A percentile compares a stretch with the other conserved stretches of the same genome.
These are phyloP conservation scores for Bisporella sp. DNA, from an alignment of 2,329 filamentous ascomycete species.

Conservation along the genomic window DNA sequence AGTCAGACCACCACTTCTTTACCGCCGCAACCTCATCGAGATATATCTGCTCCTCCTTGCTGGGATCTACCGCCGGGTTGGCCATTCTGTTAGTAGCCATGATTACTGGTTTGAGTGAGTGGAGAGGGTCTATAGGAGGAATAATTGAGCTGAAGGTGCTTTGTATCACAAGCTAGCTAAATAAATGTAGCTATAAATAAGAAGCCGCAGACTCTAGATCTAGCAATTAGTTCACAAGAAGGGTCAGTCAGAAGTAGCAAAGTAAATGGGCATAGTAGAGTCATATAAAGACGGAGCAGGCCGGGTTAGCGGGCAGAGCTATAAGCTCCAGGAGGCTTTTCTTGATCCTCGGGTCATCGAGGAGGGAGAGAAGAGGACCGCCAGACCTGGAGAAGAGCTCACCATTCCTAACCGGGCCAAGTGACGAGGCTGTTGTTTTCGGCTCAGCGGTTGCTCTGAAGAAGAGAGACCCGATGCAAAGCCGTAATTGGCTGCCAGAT, in stretches of 20 bases:
- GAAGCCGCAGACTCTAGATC: neutral
- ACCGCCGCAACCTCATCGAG: conserved; percentile 78
- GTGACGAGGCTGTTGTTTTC: neutral
- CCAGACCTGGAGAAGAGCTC: neutral
- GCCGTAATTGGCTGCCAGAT: no score
- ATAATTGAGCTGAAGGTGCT: neutral
- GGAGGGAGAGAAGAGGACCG: neutral
- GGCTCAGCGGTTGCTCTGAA: neutral
- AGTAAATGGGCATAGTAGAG: conserved; percentile 1
- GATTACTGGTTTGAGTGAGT: conserved; percentile 10
- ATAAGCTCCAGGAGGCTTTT: neutral
- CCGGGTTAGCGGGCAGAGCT: neutral
- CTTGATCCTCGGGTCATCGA: neutral
- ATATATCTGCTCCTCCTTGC: conserved; percentile 45
- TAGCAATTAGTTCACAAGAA: neutral
- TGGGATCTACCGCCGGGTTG: conserved; percentile 47
- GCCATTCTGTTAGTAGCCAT: conserved; percentile 46
- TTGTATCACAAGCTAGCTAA: no score
- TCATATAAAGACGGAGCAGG: neutral
- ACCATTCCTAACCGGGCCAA: neutral
- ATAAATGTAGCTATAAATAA: neutral
- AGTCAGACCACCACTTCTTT: conserved; percentile 89
- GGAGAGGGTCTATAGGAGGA: conserved; percentile 5
- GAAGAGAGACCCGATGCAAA: no score
- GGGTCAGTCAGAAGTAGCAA: neutral